Evolutionary conservation across 257 asterid species (phyloP).

Genomic region (Solanum bulbocastanum): DNA sequence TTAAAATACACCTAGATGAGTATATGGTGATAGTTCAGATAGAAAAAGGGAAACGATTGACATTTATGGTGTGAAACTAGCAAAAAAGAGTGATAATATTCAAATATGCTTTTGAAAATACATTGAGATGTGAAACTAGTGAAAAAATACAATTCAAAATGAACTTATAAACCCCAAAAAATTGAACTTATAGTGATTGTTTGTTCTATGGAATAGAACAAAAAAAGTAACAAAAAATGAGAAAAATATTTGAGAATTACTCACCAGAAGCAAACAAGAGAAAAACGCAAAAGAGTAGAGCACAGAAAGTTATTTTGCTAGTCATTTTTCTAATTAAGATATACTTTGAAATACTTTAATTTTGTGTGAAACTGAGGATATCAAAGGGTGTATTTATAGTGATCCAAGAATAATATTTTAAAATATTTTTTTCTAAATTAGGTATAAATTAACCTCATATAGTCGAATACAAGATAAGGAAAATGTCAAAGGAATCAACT

Average conservation of each 20-base stretch:
- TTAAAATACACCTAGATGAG: neutral
- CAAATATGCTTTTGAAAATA: too few species aligned
- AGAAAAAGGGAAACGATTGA: rapidly evolving
- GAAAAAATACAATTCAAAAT: too few species aligned
- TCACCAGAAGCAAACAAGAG: neutral
- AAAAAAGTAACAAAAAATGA: neutral
- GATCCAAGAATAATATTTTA: neutral
- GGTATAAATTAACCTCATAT: neutral
- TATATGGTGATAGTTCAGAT: too few species aligned
- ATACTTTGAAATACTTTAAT: neutral
- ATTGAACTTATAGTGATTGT: too few species aligned
- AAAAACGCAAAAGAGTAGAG: neutral
- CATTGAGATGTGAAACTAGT: neutral
- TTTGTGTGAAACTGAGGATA: neutral
- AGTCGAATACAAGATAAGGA: neutral
- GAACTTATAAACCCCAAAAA: neutral
- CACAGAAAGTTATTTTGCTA: neutral
- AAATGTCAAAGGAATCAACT: neutral
- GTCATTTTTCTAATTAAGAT: constrained; percentile 4
- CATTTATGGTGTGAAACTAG: neutral
- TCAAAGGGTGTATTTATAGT: neutral
- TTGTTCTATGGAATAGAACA: too few species aligned
- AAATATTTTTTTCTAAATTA: neutral
- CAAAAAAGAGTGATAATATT: neutral
- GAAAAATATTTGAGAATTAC: neutral